Evolutionary conservation across 2,329 filamentous ascomycete species (phyloP).

Genomic region (Xenoacremonium recifei): DNA sequence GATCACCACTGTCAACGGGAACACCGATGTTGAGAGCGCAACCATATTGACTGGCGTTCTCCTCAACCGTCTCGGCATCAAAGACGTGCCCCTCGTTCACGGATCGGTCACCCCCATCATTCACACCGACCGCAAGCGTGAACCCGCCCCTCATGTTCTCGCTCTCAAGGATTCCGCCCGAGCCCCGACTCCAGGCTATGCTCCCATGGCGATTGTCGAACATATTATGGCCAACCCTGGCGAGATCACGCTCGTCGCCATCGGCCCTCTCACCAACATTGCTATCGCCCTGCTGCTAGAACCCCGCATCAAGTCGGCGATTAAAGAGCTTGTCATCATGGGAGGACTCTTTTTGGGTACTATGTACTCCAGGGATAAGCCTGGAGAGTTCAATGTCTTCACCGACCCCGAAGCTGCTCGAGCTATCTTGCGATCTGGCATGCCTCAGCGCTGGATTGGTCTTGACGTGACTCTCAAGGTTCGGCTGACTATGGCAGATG

Average conservation of each 20-base stretch:
- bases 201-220: constrained; percentile 8
- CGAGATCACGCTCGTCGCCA: constrained; percentile 10
- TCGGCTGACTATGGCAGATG: constrained; percentile 5
- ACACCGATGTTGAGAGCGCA: constrained; percentile 86
- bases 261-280: constrained; percentile 11
- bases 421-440: constrained; percentile 5
- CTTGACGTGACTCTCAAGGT: constrained; percentile 8
- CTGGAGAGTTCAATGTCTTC: constrained; percentile 12
- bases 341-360: constrained; percentile 8
- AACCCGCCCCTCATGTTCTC: constrained; percentile 4
- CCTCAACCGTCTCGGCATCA: constrained; percentile 5
- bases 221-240: constrained; percentile 10
- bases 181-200: constrained; percentile 3
- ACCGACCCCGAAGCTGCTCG: constrained; percentile 10
- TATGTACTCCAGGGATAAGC: constrained; percentile 6
- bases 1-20: constrained; percentile 77
- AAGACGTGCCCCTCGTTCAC: constrained; percentile 6
- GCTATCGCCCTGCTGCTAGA: constrained; percentile 9
- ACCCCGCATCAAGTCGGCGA: constrained; percentile 5
- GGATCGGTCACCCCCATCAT: constrained; percentile 8
- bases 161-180: constrained; percentile 5
- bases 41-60: constrained; percentile 29
- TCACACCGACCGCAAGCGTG: constrained; percentile 3
- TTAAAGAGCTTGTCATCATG: constrained; percentile 13
- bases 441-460: constrained; percentile 11